Evolutionary conservation across 768 basidiomycete genomes (phyloP), one percentile per base, ranked within the genome.

Genomic region (Galerina marginata): DNA sequence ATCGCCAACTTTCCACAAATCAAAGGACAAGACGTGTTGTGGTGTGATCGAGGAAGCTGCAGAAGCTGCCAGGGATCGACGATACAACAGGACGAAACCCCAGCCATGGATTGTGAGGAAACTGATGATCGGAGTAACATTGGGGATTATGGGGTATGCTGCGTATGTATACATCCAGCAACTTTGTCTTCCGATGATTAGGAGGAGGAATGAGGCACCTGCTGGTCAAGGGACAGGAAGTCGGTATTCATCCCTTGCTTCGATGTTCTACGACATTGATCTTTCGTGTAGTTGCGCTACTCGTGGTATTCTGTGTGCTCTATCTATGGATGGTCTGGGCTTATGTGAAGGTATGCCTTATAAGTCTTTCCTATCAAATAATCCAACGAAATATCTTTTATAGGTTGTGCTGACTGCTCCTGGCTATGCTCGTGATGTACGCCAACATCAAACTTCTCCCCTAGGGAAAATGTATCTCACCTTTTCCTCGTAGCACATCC

Each of bases 31-130:
- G n/a, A 74, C 72, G 53, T 79, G 78, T 56, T 89, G 86, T 56
- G 85, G 85, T 7, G 77, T 86, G 36, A 78, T 89, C 16, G 72
- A 85, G 52, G 80, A 86, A 62, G 82, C 81, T 0, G 74, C 74
- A 4, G 65, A 72, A 44, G 64, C 72, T 6, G 72, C 76, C 0
- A 76, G 78, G 42, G 77, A 80, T 61, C 78, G 77, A 64, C 74
- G 80, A 25, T 78, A 76, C 23, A 71, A 72, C 40, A 61, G 78
- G 50, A 72, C 72, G 6, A 83, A 76, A 60, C 83, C 85, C 0
- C 90, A 90, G 60, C 88, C 91, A 56, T 93, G 91, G 91, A 75
- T 90, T 51, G 79, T 84, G 25, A 84, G 82, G 72, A 95, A 95
- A 77, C 65, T 91, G 38, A 78, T 87, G 67, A 79, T 94, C 26